Percentiles rank a stretch among this genome's conserved stretches.
Evolutionary conservation across 169 alveolate genomes (phyloP).

Genomic region (Plasmodium coatneyi): DNA sequence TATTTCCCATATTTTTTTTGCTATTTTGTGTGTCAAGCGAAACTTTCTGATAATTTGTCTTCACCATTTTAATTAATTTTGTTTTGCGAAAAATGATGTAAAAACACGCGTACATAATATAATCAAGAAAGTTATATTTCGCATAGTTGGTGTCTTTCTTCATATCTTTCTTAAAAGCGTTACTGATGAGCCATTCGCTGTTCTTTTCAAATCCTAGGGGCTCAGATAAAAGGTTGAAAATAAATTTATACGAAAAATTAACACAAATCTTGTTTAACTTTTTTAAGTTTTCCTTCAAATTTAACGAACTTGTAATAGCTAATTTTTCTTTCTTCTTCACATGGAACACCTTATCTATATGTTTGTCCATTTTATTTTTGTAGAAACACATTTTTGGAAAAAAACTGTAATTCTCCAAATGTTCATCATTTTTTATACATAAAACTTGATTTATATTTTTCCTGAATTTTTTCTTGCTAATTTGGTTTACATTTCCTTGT

Average conservation of each 20-base stretch:
- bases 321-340: conserved; percentile 26
- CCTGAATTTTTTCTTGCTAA: conserved; percentile 10
- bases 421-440: conserved; percentile 22
- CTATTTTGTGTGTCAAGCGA: not conserved
- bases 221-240: conserved; percentile 44
- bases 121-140: conserved; percentile 67
- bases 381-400: conserved; percentile 32
- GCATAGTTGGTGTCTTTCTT: conserved; percentile 18
- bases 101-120: conserved; percentile 61
- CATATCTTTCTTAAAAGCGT: conserved; percentile 25
- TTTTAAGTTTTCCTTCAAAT: conserved; percentile 44
- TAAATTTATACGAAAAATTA: conserved; percentile 27
- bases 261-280: conserved; percentile 10
- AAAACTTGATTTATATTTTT: conserved; percentile 27
- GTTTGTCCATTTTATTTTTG: conserved; percentile 51
- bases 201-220: conserved; percentile 27
- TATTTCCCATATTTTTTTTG: not conserved
- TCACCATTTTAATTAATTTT: conserved; percentile 33
- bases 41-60: not conserved
- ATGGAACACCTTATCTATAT: conserved; percentile 54
- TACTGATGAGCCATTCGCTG: conserved; percentile 15
- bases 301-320: conserved; percentile 14
- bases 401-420: conserved; percentile 13
- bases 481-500: conserved; percentile 17
- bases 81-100: conserved; percentile 44